These are phyloP conservation scores for Penicillium waksmanii DNA, from an alignment of 495 filamentous ascomycete species.

Conservation along the genomic window DNA sequence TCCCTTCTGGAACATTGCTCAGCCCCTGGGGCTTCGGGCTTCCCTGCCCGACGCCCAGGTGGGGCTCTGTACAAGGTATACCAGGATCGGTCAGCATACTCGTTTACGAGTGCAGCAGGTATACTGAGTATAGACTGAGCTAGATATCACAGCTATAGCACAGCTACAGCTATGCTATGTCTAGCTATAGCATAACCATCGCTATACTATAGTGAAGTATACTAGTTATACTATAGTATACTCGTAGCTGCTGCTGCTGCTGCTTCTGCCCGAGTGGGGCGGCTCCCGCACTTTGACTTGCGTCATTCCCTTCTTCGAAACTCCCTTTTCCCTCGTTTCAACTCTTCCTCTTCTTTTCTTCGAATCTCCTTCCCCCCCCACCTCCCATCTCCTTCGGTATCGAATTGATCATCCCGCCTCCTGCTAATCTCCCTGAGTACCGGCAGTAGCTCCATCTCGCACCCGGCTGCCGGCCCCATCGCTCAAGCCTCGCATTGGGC, in stretches of 20 bases:
- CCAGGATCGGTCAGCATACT: too few relatives aligned
- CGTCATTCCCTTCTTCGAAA: neutral
- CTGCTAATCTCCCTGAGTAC: constrained; percentile 3
- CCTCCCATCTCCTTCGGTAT: neutral
- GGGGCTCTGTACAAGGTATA: neutral
- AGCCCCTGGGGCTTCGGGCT: too few relatives aligned
- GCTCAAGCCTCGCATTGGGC: neutral
- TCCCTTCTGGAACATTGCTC: neutral
- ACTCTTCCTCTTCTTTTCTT: constrained; percentile 3
- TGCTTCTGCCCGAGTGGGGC: neutral
- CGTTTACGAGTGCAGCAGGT: too few relatives aligned
- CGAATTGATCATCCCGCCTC: constrained; percentile 4
- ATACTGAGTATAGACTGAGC: too few relatives aligned
- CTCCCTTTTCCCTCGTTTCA: neutral
- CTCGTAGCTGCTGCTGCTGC: neutral
- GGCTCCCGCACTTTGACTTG: neutral
- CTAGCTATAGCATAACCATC: too few relatives aligned
- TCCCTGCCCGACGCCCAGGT: neutral
- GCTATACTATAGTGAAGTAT: too few relatives aligned
- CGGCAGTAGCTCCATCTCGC: constrained; percentile 4
- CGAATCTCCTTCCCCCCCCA: neutral
- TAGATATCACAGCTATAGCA: too few relatives aligned
- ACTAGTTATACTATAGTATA: too few relatives aligned
- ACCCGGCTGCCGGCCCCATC: constrained; percentile 2
- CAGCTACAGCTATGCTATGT: too few relatives aligned